Conservation (phyloP, 2,329 filamentous ascomycete species). For the Pseudodiploospora longispora region DNA sequence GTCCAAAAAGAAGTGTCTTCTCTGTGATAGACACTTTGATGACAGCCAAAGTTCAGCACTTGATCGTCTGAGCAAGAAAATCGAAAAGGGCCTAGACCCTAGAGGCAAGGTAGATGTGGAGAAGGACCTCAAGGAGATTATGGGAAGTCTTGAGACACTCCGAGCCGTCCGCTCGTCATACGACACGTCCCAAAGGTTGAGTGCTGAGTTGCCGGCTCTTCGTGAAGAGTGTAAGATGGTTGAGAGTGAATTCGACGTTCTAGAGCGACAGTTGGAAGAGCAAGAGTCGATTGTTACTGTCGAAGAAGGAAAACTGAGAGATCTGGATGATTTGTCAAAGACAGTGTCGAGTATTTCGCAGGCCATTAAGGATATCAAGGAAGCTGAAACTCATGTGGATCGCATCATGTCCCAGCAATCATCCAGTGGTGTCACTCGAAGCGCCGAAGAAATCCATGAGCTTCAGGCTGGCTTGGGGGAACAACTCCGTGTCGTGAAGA, state of each 20-base stretch:
- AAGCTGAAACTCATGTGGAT: conserved; percentile 64
- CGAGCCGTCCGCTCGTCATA: conserved; percentile 58
- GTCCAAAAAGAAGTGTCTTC: conserved; percentile 62
- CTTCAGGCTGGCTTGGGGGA: conserved; percentile 61
- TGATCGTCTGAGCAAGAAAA: conserved; percentile 56
- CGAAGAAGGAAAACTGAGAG: conserved; percentile 57
- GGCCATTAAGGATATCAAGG: conserved; percentile 62
- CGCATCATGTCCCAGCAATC: conserved; percentile 70
- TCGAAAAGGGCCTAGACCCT: conserved; percentile 56
- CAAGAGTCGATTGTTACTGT: conserved; percentile 59
- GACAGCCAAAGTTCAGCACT: conserved; percentile 48
- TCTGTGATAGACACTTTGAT: conserved; percentile 66
- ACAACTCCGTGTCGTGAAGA: conserved; percentile 56
- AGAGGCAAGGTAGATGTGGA: conserved; percentile 55
- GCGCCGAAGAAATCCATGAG: conserved; percentile 76
- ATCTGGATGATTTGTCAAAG: conserved; percentile 68
- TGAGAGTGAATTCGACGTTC: conserved; percentile 51
- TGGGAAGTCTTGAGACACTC: conserved; percentile 47
- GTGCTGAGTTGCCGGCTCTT: conserved; percentile 61
- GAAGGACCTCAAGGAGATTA: conserved; percentile 46
- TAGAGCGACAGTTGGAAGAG: conserved; percentile 56
- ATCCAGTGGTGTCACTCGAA: conserved; percentile 55
- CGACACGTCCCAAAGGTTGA: conserved; percentile 65
- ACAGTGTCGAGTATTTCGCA: conserved; percentile 69
- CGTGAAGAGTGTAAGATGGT: conserved; percentile 54